Evolutionary conservation across 176 grass and related monocot species (phyloP).

Genomic region (Aegilops tauschii): DNA sequence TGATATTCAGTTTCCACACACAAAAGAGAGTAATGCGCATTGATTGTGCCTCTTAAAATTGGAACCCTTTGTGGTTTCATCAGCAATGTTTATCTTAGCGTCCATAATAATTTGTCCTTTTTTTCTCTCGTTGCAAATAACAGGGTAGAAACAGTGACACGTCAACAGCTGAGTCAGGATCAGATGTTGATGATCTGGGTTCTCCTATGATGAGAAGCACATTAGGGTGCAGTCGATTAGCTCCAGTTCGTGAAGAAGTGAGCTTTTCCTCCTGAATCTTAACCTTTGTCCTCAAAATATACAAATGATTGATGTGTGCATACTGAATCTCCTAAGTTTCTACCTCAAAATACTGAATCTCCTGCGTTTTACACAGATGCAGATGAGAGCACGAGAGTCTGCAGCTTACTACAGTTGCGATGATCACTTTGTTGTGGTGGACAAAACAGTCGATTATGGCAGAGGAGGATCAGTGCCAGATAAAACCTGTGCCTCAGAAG

Average conservation of each 20-base stretch:
- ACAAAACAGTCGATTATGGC: slow-evolving; percentile 89
- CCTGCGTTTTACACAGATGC: slow-evolving; percentile 46
- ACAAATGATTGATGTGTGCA: neutral
- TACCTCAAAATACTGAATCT: neutral
- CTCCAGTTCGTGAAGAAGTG: slow-evolving; percentile 93
- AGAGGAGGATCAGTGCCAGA: slow-evolving; percentile 43
- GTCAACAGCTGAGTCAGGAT: slow-evolving; percentile 82
- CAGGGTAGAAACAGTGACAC: slow-evolving; percentile 86
- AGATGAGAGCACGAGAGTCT: slow-evolving; percentile 81
- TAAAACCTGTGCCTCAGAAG: slow-evolving; percentile 37
- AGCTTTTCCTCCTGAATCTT: neutral
- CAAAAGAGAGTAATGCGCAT: too few relatives aligned
- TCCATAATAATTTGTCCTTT: neutral
- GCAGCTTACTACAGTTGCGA: slow-evolving; percentile 94
- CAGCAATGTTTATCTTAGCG: neutral
- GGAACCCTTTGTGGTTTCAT: neutral
- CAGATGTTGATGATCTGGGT: slow-evolving; percentile 79
- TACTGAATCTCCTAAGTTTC: slow-evolving; percentile 19
- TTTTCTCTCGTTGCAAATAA: slow-evolving; percentile 1
- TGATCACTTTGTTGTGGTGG: slow-evolving; percentile 95
- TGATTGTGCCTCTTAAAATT: too few relatives aligned
- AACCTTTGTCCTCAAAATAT: neutral
- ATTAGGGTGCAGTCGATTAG: slow-evolving; percentile 60
- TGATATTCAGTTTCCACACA: too few relatives aligned
- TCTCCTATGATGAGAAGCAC: slow-evolving; percentile 63